phyloP scores from a whole-genome alignment of 441 rosid genomes.

The Corymbia citriodora region DNA sequence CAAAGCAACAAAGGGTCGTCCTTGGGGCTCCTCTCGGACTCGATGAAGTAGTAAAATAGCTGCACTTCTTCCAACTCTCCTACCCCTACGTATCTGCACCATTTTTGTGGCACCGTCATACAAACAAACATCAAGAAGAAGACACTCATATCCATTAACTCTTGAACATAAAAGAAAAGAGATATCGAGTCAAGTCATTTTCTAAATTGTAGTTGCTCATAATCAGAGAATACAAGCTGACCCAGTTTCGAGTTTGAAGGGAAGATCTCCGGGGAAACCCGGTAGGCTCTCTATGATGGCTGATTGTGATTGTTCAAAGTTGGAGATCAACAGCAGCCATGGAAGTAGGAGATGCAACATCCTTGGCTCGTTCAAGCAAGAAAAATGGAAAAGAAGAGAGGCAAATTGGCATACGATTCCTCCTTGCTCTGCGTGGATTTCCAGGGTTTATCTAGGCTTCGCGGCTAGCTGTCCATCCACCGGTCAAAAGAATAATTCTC shows the following conservation, averaged over 20 bases:
- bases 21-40: slow-evolving; percentile 32
- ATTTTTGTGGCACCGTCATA: background rate
- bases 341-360: background rate
- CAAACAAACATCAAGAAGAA: background rate
- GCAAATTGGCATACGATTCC: background rate
- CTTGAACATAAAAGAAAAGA: background rate
- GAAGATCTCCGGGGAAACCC: slow-evolving; percentile 17
- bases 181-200: background rate
- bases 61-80: slow-evolving; percentile 10
- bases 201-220: background rate
- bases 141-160: background rate
- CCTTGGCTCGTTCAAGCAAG: background rate
- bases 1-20: slow-evolving; percentile 39
- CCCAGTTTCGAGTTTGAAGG: slow-evolving; percentile 23
- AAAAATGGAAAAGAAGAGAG: background rate
- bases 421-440: background rate
- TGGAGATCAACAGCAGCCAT: background rate
- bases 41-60: slow-evolving; percentile 39
- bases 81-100: slow-evolving; percentile 6
- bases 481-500: background rate
- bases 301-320: background rate
- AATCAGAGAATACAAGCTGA: background rate
- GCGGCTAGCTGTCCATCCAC: background rate
- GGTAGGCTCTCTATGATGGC: slow-evolving; percentile 1
- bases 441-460: background rate